Evolutionary conservation across 1,284 basidiomycete species (phyloP), one percentile per base, ranked within the genome.

Genomic region (Boletus nobilissimus): DNA sequence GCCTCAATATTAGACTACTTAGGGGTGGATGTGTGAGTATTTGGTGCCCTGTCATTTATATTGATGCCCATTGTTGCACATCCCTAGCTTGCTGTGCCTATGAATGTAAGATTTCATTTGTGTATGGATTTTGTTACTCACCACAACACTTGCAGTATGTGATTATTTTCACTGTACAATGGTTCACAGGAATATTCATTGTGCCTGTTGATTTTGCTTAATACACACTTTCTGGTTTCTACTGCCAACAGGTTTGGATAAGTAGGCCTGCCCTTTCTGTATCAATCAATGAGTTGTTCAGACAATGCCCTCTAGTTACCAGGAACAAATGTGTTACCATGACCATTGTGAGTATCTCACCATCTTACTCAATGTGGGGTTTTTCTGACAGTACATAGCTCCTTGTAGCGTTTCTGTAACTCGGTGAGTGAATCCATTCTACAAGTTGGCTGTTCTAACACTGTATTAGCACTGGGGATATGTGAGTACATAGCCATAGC

Each of bases 181-280:
- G 75, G 79, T 79, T 57, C 26, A 75, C n/a, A 38, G 6, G 16
- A 24, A 24, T 16, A 34, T 64, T 39, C 24, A 2, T 51, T 36
- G 19, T 14, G 40, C 34, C 4, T 14, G 9, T 51, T 22, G 3
- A 62, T 66, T 34, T 22, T 64, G 29, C 13, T 36, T 26, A 24
- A 32, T 6, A 40, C 7, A 4, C 16, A 7, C 22, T 26, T 32
- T 19, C 46, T 22, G 80, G 79, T 63, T 80, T 80, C 48, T 80
- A 80, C 34, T 80, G 70, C 24, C 79, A 80, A 43, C 76, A 71
- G 39, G 74, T 80, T 38, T 80, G 79, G 79, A 78, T 80, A 63
- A 80, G 79, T 80, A 39, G 5, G 79, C 40, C 14, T 19, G n/a
- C 26, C 46, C 46, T 46, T 60, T 34, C 60, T 36, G 5, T 9